These are phyloP conservation scores for Papiliotrema nemorosa DNA, from an alignment of 1,284 basidiomycete species.

Conservation along the genomic window DNA sequence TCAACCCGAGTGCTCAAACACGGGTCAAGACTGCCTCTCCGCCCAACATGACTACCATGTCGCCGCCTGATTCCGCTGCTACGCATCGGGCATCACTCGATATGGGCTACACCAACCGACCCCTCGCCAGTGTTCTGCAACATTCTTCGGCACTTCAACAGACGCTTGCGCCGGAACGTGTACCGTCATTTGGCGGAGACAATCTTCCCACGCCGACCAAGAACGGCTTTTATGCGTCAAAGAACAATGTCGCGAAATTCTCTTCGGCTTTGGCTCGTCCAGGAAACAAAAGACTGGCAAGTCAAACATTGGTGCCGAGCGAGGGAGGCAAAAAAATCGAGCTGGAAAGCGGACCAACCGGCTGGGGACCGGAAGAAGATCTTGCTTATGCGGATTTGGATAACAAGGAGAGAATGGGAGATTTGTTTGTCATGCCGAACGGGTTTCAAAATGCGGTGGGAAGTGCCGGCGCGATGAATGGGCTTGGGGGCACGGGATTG, in stretches of 20 bases:
- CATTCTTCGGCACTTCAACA: conserved; percentile 35
- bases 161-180: conserved; percentile 46
- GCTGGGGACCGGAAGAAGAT: too few relatives aligned
- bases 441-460: too few relatives aligned
- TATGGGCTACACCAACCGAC: conserved; percentile 12
- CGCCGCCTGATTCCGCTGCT: neutral
- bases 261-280: conserved; percentile 26
- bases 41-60: neutral
- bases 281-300: conserved; percentile 46
- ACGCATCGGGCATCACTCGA: neutral
- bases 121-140: conserved; percentile 28
- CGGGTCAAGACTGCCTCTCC: conserved; percentile 13
- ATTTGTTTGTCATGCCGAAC: too few relatives aligned
- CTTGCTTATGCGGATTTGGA: too few relatives aligned
- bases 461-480: too few relatives aligned
- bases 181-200: conserved; percentile 35
- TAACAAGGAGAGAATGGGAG: too few relatives aligned
- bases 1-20: conserved; percentile 17
- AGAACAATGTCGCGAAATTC: conserved; percentile 7
- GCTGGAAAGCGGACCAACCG: too few relatives aligned
- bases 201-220: neutral
- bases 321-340: conserved; percentile 15
- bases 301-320: conserved; percentile 40
- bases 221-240: neutral
- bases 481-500: too few relatives aligned